Evolutionary conservation across 352 stramenopile genomes (phyloP).

Genomic region (Ophiocytium majus): DNA sequence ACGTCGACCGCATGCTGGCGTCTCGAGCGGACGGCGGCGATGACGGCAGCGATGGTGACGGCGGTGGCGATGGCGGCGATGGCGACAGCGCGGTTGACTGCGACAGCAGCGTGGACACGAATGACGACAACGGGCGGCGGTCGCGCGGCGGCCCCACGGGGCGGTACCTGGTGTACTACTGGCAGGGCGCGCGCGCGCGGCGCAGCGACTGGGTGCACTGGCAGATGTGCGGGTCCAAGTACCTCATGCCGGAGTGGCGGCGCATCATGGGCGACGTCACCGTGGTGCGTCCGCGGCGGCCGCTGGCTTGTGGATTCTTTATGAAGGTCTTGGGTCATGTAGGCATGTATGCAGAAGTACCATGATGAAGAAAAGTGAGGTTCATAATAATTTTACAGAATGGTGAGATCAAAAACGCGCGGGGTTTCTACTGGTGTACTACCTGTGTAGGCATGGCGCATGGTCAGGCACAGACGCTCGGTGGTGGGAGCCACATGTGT

Average conservation of each 20-base stretch:
- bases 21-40: not conserved
- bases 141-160: not conserved
- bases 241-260: constrained; percentile 4
- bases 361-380: no score
- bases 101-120: not conserved
- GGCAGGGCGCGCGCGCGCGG: not conserved
- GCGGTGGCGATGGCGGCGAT: not conserved
- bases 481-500: no score
- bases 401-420: no score
- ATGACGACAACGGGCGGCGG: not conserved
- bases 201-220: not conserved
- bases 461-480: no score
- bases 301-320: no score
- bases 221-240: not conserved
- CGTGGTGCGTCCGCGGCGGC: not conserved
- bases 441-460: no score
- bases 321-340: no score
- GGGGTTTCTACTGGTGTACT: no score
- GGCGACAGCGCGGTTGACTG: not conserved
- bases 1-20: not conserved
- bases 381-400: no score
- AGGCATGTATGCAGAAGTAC: no score
- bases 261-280: not conserved
- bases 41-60: not conserved
- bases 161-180: constrained; percentile 4